Evolutionary conservation across 2,329 filamentous ascomycete genomes (phyloP).

Genomic region (Microcyclosporella mali): DNA sequence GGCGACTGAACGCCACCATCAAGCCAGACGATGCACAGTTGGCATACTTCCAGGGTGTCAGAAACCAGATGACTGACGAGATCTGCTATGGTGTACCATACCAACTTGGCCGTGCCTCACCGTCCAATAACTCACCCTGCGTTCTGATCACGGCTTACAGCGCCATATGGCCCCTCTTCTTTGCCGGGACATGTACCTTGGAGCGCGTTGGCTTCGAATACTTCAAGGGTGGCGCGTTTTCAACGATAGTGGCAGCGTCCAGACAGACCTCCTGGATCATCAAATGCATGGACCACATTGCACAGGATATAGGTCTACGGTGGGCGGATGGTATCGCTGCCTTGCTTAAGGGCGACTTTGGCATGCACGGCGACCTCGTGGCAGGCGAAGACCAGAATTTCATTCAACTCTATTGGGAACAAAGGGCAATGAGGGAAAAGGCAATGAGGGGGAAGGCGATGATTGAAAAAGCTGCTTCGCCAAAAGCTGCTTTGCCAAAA

Average conservation of each 20-base stretch:
- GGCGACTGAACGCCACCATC: constrained; percentile 13
- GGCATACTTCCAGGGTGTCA: constrained; percentile 22
- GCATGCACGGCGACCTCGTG: constrained; percentile 1
- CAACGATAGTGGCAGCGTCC: constrained; percentile 17
- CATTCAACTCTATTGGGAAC: not conserved
- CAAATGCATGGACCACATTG: constrained; percentile 27
- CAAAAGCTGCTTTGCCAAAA: no score
- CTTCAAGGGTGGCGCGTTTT: constrained; percentile 4
- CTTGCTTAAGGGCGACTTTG: constrained; percentile 26
- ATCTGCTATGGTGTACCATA: constrained; percentile 25
- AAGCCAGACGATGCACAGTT: constrained; percentile 17
- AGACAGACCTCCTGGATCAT: constrained; percentile 29
- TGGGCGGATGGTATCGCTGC: constrained; percentile 30
- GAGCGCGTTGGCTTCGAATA: constrained; percentile 21
- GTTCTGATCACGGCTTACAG: constrained; percentile 27
- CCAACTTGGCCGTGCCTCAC: constrained; percentile 24
- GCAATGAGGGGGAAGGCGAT: no score
- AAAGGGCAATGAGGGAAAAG: not conserved
- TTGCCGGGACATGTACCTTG: constrained; percentile 28
- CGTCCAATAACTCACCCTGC: constrained; percentile 20
- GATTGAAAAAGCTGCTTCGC: no score
- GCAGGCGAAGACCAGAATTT: not conserved
- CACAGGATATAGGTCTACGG: constrained; percentile 20
- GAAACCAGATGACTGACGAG: constrained; percentile 28
- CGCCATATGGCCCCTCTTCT: constrained; percentile 31